Evolutionary conservation across 2,329 filamentous ascomycete genomes (phyloP).

Genomic region (Penicillium decumbens): DNA sequence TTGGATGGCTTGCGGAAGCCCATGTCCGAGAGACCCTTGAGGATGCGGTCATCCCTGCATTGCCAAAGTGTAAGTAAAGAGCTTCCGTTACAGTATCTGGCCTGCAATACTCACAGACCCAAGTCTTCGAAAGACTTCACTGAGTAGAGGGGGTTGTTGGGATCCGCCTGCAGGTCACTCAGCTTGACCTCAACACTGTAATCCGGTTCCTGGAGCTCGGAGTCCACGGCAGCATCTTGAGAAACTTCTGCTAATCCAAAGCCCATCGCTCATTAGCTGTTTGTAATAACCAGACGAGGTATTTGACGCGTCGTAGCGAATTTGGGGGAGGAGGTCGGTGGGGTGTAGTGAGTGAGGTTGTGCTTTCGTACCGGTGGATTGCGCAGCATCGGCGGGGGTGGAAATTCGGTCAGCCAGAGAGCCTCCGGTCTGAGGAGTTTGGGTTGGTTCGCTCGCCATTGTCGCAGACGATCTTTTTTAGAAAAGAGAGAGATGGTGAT

Average conservation of each 20-base stretch:
- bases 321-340: not conserved
- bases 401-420: slow-evolving; percentile 49
- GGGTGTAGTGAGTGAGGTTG: not conserved
- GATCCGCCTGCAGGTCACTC: slow-evolving; percentile 79
- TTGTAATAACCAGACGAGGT: not conserved
- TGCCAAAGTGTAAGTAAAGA: slow-evolving; percentile 8
- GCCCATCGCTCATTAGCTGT: not conserved
- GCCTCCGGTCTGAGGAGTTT: slow-evolving; percentile 28
- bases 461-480: not conserved
- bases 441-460: slow-evolving; percentile 39
- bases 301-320: not conserved
- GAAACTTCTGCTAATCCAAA: not conserved
- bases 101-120: slow-evolving; percentile 62
- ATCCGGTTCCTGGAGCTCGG: slow-evolving; percentile 62
- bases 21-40: slow-evolving; percentile 72
- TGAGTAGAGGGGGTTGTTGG: slow-evolving; percentile 82
- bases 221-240: slow-evolving; percentile 43
- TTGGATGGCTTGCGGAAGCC: slow-evolving; percentile 94
- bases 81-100: not conserved
- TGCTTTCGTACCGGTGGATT: slow-evolving; percentile 28
- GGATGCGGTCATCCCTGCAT: slow-evolving; percentile 57
- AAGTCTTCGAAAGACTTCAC: slow-evolving; percentile 79
- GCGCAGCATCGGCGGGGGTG: slow-evolving; percentile 34
- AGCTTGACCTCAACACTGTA: slow-evolving; percentile 92
- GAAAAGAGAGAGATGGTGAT: not conserved